Evolutionary conservation across 106 monocot genomes (phyloP).

Genomic region (Phalaenopsis aphrodite): DNA sequence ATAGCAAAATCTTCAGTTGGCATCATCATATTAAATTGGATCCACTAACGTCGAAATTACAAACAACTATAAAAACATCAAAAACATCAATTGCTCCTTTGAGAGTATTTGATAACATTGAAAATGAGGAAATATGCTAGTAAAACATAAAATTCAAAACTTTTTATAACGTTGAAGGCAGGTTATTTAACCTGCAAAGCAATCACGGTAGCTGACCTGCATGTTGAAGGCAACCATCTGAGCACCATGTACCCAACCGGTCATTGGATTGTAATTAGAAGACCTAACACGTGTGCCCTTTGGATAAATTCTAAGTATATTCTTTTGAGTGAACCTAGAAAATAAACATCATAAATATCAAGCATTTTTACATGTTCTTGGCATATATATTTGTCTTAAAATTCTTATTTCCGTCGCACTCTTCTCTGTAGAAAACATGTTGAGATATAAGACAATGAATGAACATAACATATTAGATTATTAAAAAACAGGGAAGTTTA

Average conservation of each 20-base stretch:
- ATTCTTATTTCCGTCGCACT: neutral
- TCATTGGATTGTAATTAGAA: slow-evolving; percentile 70
- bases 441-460: neutral
- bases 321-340: slow-evolving; percentile 72
- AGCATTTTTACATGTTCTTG: neutral
- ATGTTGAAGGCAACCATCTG: slow-evolving; percentile 95
- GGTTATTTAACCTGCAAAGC: neutral
- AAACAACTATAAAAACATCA: neutral
- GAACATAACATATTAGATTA: neutral
- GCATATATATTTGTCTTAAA: neutral
- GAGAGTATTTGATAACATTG: neutral
- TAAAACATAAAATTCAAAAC: neutral
- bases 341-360: neutral
- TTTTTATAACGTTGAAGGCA: neutral
- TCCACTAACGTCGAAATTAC: neutral
- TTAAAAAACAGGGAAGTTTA: neutral
- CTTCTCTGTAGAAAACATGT: neutral
- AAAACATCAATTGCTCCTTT: neutral
- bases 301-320: slow-evolving; percentile 74
- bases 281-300: slow-evolving; percentile 64
- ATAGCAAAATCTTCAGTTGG: too few species aligned
- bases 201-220: slow-evolving; percentile 46
- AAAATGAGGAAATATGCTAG: neutral
- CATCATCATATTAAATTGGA: neutral
- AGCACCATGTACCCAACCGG: slow-evolving; percentile 85